Evolutionary conservation across 345 rosid genomes (phyloP).

Genomic region (Raphanus sativus): DNA sequence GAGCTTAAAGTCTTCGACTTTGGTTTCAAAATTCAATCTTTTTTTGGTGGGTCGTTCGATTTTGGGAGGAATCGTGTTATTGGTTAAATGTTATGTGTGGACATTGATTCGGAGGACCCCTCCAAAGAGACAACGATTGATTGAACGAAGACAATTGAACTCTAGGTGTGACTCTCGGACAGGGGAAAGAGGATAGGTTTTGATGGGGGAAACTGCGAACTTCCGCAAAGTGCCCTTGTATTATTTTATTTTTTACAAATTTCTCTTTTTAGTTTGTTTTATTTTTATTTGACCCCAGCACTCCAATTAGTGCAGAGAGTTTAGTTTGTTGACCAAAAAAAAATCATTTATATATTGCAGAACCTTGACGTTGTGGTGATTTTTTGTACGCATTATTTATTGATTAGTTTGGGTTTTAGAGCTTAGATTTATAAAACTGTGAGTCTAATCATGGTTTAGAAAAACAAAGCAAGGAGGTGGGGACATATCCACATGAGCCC

Average conservation of each 20-base stretch:
- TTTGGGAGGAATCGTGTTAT: not conserved
- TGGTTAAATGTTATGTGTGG: constrained; percentile 14
- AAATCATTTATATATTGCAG: too few species aligned
- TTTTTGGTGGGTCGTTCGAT: constrained; percentile 3
- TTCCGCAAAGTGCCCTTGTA: constrained; percentile 1
- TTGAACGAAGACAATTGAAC: not conserved
- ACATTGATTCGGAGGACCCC: constrained; percentile 7
- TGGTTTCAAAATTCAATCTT: not conserved
- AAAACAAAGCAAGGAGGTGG: too few species aligned
- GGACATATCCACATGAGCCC: not conserved
- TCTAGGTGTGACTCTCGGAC: not conserved
- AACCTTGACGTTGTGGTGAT: too few species aligned
- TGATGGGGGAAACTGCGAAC: not conserved
- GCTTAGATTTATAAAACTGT: not conserved
- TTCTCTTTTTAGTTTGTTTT: not conserved
- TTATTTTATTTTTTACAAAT: not conserved
- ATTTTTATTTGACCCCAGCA: not conserved
- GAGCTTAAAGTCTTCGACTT: constrained; percentile 20
- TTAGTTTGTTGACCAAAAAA: too few species aligned
- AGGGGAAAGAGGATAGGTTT: constrained; percentile 13
- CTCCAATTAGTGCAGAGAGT: not conserved
- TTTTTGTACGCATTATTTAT: not conserved
- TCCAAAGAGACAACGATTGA: not conserved
- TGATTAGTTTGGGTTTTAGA: not conserved
- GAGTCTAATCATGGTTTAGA: not conserved